These are phyloP conservation scores for Powellomyces hirtus DNA, from an alignment of 192 early-diverging fungal genomes.

Conservation along the genomic window DNA sequence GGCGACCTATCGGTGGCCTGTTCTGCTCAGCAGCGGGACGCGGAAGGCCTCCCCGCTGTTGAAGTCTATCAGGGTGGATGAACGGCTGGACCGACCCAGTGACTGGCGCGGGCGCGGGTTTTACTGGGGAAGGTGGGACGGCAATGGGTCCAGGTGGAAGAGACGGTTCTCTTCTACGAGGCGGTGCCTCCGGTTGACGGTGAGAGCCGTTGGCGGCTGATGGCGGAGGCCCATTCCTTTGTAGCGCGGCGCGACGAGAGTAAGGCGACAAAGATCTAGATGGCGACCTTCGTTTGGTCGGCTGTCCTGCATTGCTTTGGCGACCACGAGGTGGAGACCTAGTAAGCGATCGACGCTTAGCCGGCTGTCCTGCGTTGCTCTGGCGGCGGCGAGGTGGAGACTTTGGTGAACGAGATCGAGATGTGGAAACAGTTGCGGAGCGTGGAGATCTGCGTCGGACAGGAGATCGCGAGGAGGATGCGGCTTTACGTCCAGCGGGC, in stretches of 20 bases:
- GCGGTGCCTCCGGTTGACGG: not conserved
- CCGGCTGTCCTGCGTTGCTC: not conserved
- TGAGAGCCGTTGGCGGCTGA: not conserved
- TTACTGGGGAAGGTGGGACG: not conserved
- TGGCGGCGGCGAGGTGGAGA: not conserved
- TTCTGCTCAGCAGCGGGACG: not conserved
- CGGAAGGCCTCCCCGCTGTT: not conserved
- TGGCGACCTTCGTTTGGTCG: not conserved
- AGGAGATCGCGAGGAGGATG: not conserved
- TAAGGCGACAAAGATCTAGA: not conserved
- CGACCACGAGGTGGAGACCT: not conserved
- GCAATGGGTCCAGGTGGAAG: not conserved
- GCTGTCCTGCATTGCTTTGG: not conserved
- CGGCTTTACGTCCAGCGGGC: no score
- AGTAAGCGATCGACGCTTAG: not conserved
- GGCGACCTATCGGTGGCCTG: not conserved
- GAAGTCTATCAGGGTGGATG: constrained; percentile 6
- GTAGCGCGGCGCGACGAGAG: not conserved
- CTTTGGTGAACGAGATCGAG: not conserved
- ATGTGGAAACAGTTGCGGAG: not conserved
- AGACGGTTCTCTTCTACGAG: not conserved
- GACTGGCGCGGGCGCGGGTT: not conserved
- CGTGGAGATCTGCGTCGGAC: not conserved
- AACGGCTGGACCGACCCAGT: not conserved
- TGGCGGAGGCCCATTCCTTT: not conserved